phyloP scores from a whole-genome alignment of 805 yeast genomes.

The Barnettozyma populi region DNA sequence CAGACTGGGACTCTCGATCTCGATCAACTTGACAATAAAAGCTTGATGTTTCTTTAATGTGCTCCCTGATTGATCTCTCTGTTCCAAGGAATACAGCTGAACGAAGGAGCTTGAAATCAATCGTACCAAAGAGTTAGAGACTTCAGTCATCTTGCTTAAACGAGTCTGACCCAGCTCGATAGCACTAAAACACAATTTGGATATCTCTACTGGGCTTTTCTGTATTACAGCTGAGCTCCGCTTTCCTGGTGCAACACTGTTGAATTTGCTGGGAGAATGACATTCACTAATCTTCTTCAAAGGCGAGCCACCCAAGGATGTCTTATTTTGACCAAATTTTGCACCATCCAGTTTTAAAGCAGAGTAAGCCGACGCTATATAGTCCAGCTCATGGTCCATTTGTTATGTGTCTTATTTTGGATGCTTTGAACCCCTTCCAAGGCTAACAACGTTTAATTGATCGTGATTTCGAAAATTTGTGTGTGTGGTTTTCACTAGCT shows the following conservation, averaged over 20 bases:
- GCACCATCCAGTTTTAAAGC: constrained; percentile 15
- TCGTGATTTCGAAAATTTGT: neutral
- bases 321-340: neutral
- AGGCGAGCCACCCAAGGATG: constrained; percentile 11
- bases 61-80: constrained; percentile 4
- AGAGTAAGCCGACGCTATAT: constrained; percentile 20
- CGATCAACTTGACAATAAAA: constrained; percentile 20
- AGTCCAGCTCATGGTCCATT: constrained; percentile 22
- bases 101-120: constrained; percentile 21
- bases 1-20: constrained; percentile 13
- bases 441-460: neutral
- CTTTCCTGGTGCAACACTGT: constrained; percentile 9
- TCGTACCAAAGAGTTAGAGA: constrained; percentile 14
- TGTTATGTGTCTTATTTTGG: neutral
- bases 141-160: constrained; percentile 10
- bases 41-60: constrained; percentile 18
- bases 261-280: constrained; percentile 19
- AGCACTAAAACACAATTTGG: constrained; percentile 18
- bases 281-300: constrained; percentile 18
- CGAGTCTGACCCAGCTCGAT: constrained; percentile 19
- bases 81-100: constrained; percentile 17
- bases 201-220: constrained; percentile 15
- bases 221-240: constrained; percentile 8
- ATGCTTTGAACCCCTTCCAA: neutral
- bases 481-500: neutral